Evolutionary conservation across 139 green algal genomes (phyloP), one percentile per base, ranked within the genome.

Genomic region (Chlorella sp.): DNA sequence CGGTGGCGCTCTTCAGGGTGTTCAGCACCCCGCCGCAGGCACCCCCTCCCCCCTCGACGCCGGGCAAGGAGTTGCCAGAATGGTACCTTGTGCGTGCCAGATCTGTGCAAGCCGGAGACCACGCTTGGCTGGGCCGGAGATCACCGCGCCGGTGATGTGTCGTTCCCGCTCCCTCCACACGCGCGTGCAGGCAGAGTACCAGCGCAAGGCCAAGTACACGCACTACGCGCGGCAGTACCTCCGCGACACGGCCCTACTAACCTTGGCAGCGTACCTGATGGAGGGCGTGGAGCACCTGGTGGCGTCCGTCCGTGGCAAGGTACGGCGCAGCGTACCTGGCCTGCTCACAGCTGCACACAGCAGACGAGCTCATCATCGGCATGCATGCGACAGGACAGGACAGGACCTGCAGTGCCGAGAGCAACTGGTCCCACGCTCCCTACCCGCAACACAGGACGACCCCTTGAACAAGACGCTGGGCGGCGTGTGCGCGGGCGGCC

Each of bases 381-480:
- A n/a, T n/a, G n/a, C n/a, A n/a, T n/a, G n/a, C n/a, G n/a, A n/a
- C n/a, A n/a, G n/a, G n/a, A n/a, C n/a, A n/a, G n/a, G n/a, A n/a
- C n/a, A n/a, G n/a, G n/a, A n/a, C n/a, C n/a, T n/a, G n/a, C n/a
- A n/a, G n/a, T n/a, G n/a, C n/a, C n/a, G n/a, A n/a, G n/a, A n/a
- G n/a, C n/a, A n/a, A n/a, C n/a, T n/a, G n/a, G n/a, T n/a, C n/a
- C n/a, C n/a, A n/a, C n/a, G n/a, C n/a, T n/a, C n/a, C n/a, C n/a
- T n/a, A n/a, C n/a, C n/a, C n/a, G n/a, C n/a, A n/a, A n/a, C n/a
- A n/a, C 63, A 69, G 63, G 63, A 69, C 5, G 63, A 69, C 32
- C 63, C 63, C 3, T 3, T 69, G 63, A 69, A 69, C 32, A 69
- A 69, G 63, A 69, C 27, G 32, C 31, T 69, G 32, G 63, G 63